Base-by-base conservation (phyloP, 352 stramenopile genomes). In the Phytopythium aichiense region DNA sequence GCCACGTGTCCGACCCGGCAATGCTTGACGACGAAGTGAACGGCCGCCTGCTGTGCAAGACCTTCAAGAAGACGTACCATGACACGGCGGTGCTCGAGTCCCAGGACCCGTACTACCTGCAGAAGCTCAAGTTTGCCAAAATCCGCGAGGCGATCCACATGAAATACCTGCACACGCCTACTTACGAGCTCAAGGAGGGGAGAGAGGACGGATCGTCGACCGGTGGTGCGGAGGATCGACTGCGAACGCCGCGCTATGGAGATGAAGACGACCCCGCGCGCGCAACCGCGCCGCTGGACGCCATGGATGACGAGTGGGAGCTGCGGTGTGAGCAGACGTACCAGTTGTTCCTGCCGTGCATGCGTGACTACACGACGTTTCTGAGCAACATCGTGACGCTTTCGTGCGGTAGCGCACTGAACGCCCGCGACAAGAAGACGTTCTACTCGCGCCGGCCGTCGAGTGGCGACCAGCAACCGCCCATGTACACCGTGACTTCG, bases 401-500 rank as follows among this genome's bases (percentile, higher is more conserved):
- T 18, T 88, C 77, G 13, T 89, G 81, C 43, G 82, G 82, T 1
- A 89, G 73, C 20, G 82, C 80, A 12, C 48, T 90, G 45, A 88
- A 88, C 51, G 82, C 78, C 9, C 78, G 82, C 20, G 84, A 94
- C 60, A 94, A 94, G 60, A 90, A 89, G 56, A 90, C 79, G 11
- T 91, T 91, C 40, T 91, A 84, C 60, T 89, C 79, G 20, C 76
- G 84, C 53, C 76, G 76, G 16, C 74, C 75, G 11, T 91, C 83
- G 1, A 63, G 72, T 51, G 67, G 61, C 23, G 77, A 89, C 22
- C 75, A 83, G 64, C 9, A 23, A 8, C 35, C 35, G 11, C n/a
- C 51, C 16, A 57, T 70, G 64, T 43, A 57, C 53, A 37, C 61
- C 42, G 33, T n/a, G 6, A 35, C n/a, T 12, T 11, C 13, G 0